Base-by-base conservation (phyloP, 2,329 filamentous ascomycete genomes). In the Exophiala phaeomuriformis region DNA sequence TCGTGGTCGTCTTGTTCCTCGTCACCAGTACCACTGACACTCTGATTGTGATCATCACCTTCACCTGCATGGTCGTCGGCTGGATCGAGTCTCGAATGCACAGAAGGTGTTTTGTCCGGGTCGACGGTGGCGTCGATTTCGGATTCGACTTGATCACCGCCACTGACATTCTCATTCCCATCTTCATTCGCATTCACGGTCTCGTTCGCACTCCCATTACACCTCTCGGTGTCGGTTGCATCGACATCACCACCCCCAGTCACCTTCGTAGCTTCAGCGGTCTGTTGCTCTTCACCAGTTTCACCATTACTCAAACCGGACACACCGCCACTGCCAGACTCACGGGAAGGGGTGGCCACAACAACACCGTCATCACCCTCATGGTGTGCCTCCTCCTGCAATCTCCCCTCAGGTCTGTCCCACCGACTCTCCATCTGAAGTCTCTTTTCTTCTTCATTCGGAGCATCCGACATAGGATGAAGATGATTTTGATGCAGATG, bases 1-100 rank as follows among this genome's bases (percentile, higher is more conserved):
- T 88, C 87, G 33, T 79, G 81, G 30, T 78, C 80, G 19, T 78
- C 77, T 46, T 19, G 19, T 19, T 19, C 19, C 19, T 19, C 19
- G 19, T 19, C 19, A 19, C 19, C 19, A 19, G 19, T 19, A 19
- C 19, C 19, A 19, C 19, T 19, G 19, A 19, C 19, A 19, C 19
- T 19, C 19, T 19, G 19, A 19, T 78, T 76, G 12, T 39, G 10
- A 3, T 73, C 74, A 9, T 74, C 73, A 44, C 77, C 77, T 2
- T 67, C 67, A 53, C 64, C 58, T 49, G 66, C 64, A 55, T 66
- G 62, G 27, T 40, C 49, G 12, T 45, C 43, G 42, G 4, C 28
- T 1, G 42, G 28, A 32, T 45, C 30, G 2, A 32, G 28, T 2
- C 5, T 30, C n/a, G 28, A 7, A 10, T 45, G 28, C 4, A 31